These are phyloP conservation scores for Phytophthora cryptogea DNA, from an alignment of 352 stramenopile species.

Conservation along the genomic window DNA sequence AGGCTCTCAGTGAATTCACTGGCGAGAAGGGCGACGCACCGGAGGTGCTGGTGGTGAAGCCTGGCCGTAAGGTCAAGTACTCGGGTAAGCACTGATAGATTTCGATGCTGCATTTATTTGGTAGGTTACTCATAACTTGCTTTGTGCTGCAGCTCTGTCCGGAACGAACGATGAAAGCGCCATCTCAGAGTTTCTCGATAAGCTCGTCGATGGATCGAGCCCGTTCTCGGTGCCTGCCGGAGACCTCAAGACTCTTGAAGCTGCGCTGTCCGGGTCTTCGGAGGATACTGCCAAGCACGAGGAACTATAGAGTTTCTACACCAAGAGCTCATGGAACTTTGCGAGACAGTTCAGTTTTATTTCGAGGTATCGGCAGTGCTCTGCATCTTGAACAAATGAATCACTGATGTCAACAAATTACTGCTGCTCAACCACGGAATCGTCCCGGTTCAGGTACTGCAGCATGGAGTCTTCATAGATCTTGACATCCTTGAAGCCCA, in stretches of 20 bases:
- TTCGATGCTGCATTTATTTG: neutral
- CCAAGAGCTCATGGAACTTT: neutral
- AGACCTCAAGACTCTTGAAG: constrained; percentile 30
- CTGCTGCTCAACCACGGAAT: constrained; percentile 55
- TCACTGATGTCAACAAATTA: constrained; percentile 1
- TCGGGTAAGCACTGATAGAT: constrained; percentile 40
- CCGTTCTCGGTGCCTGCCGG: constrained; percentile 40
- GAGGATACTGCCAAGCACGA: constrained; percentile 28
- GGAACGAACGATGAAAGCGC: constrained; percentile 34
- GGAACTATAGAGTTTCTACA: constrained; percentile 27
- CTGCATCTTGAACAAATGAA: no score
- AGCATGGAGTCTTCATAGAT: constrained; percentile 81
- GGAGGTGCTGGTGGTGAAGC: constrained; percentile 62
- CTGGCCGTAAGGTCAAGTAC: constrained; percentile 66
- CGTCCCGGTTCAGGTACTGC: constrained; percentile 76
- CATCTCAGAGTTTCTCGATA: constrained; percentile 60
- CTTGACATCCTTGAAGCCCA: constrained; percentile 37
- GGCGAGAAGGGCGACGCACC: constrained; percentile 24
- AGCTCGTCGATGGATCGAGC: constrained; percentile 66
- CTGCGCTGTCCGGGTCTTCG: constrained; percentile 16
- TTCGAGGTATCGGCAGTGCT: no score
- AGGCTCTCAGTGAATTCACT: constrained; percentile 44
- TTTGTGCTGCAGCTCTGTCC: constrained; percentile 42
- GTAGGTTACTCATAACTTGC: neutral
- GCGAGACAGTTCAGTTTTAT: no score